phyloP scores from a whole-genome alignment of 495 filamentous ascomycete species.

The Podospora anserina region DNA sequence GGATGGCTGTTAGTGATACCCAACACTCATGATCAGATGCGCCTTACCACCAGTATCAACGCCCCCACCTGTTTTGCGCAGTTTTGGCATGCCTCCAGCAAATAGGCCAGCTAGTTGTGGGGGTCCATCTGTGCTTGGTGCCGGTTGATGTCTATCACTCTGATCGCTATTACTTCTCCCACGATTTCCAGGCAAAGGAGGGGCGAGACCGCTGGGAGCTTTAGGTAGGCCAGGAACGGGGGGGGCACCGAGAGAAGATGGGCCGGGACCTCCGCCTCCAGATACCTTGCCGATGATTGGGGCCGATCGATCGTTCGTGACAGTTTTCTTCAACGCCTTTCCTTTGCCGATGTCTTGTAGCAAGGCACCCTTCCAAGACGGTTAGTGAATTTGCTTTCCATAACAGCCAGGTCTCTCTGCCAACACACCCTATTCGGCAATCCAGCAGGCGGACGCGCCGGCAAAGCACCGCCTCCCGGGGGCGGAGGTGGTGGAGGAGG shows the following conservation, averaged over 20 bases:
- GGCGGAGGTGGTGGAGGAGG: conserved; percentile 36
- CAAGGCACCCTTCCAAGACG: conserved; percentile 67
- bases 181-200: conserved; percentile 68
- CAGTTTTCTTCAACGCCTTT: conserved; percentile 73
- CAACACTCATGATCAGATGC: neutral
- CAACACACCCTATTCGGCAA: conserved; percentile 15
- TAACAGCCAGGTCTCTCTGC: neutral
- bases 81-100: conserved; percentile 90
- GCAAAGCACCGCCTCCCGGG: conserved; percentile 24
- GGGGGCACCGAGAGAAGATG: conserved; percentile 62
- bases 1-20: neutral
- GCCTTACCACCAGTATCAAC: conserved; percentile 75
- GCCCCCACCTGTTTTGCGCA: conserved; percentile 80
- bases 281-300: conserved; percentile 61
- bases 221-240: conserved; percentile 70
- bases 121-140: conserved; percentile 50
- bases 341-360: conserved; percentile 88
- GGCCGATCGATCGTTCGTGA: conserved; percentile 92
- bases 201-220: conserved; percentile 62
- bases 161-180: conserved; percentile 80
- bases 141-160: conserved; percentile 44
- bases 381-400: conserved; percentile 32
- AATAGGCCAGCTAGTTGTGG: conserved; percentile 88
- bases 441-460: conserved; percentile 22
- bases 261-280: conserved; percentile 47